Conservation (phyloP, 106 monocot genomes). For the Phalaenopsis equestris region DNA sequence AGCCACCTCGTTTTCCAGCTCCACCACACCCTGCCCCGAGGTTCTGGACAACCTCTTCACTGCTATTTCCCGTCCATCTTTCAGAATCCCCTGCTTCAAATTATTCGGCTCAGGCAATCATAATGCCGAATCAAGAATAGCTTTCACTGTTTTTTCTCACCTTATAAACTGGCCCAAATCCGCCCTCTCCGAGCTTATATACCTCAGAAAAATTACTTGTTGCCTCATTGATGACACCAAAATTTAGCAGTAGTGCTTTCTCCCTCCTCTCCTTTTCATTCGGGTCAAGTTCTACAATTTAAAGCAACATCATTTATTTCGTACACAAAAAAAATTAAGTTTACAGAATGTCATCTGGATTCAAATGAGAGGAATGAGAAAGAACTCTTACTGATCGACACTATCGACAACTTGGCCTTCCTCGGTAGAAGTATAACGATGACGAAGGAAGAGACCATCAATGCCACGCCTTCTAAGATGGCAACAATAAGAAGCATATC, state of each 20-base stretch:
- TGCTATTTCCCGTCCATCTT: constrained; percentile 10
- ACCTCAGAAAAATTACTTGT: neutral
- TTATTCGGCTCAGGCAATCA: neutral
- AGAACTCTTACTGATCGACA: neutral
- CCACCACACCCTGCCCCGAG: neutral
- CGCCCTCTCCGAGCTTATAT: neutral
- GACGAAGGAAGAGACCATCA: neutral
- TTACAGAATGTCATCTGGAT: neutral
- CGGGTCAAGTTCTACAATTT: neutral
- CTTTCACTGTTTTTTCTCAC: neutral
- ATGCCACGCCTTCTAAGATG: neutral
- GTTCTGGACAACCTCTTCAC: constrained; percentile 10
- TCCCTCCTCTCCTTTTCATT: neutral
- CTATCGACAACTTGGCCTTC: neutral
- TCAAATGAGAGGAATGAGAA: neutral
- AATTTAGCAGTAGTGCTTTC: neutral
- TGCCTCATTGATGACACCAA: neutral
- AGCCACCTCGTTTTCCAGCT: constrained; percentile 10
- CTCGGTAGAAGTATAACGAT: neutral
- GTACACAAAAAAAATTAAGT: no score
- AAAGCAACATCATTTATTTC: neutral
- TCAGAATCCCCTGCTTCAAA: neutral
- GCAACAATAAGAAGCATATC: neutral
- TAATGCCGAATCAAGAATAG: neutral
- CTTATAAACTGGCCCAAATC: neutral